Percentiles rank a stretch among this genome's conserved stretches.
Evolutionary conservation across 345 rosid species (phyloP).

Genomic region (Populus deltoides): DNA sequence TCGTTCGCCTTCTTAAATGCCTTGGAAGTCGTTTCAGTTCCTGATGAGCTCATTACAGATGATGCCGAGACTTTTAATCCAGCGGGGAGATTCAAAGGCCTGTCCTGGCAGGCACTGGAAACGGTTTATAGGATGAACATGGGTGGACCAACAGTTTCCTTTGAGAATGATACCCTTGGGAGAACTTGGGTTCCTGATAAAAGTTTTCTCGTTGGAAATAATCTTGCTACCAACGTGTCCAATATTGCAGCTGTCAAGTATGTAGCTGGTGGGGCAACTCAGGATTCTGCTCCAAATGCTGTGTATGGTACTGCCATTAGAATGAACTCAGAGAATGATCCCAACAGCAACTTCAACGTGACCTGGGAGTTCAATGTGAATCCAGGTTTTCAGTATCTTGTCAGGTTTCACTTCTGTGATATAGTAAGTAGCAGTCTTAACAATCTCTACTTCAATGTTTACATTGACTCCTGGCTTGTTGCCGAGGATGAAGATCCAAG

Average conservation of each 20-base stretch:
- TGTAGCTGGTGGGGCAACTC: slow-evolving; percentile 45
- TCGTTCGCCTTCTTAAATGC: slow-evolving; percentile 77
- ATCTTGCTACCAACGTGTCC: slow-evolving; percentile 39
- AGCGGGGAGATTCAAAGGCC: slow-evolving; percentile 37
- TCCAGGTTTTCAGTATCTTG: slow-evolving; percentile 61
- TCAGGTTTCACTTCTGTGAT: slow-evolving; percentile 88
- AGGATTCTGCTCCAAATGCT: slow-evolving; percentile 51
- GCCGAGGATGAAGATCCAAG: slow-evolving; percentile 51
- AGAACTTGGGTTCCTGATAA: slow-evolving; percentile 80
- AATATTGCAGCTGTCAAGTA: slow-evolving; percentile 52
- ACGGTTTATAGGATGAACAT: slow-evolving; percentile 76
- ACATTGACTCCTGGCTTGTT: slow-evolving; percentile 50
- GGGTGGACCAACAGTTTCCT: slow-evolving; percentile 68
- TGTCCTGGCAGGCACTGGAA: slow-evolving; percentile 62
- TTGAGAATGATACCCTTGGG: slow-evolving; percentile 60
- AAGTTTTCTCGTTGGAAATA: slow-evolving; percentile 31
- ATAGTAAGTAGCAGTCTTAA: slow-evolving; percentile 49
- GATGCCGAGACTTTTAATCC: slow-evolving; percentile 28
- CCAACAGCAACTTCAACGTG: slow-evolving; percentile 63
- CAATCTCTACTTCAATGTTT: slow-evolving; percentile 71
- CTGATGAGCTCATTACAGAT: slow-evolving; percentile 51
- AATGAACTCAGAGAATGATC: slow-evolving; percentile 55
- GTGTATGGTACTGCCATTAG: slow-evolving; percentile 67
- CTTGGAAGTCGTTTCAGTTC: slow-evolving; percentile 76
- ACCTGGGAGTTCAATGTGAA: slow-evolving; percentile 75